These are phyloP conservation scores for Boletus barrowsii DNA, from an alignment of 768 basidiomycete genomes.

Conservation along the genomic window DNA sequence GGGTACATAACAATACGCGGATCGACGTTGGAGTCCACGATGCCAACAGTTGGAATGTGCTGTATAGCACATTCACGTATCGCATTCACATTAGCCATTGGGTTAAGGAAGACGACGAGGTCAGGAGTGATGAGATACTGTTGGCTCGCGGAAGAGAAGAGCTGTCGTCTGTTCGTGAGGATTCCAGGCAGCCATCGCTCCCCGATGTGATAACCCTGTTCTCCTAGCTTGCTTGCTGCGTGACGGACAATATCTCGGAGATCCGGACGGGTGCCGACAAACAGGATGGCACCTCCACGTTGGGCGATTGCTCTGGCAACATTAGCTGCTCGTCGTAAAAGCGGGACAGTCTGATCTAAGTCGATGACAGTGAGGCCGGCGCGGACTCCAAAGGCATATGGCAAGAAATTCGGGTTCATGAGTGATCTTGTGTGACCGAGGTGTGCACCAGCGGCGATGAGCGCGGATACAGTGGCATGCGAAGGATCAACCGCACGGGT, in stretches of 20 bases:
- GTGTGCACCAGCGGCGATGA: constrained; percentile 91
- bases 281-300: constrained; percentile 80
- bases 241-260: constrained; percentile 70
- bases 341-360: constrained; percentile 88
- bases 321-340: constrained; percentile 86
- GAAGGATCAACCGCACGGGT: constrained; percentile 57
- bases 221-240: constrained; percentile 75
- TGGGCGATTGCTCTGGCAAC: constrained; percentile 80
- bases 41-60: constrained; percentile 90
- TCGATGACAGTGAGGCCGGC: constrained; percentile 91
- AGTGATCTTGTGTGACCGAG: constrained; percentile 83
- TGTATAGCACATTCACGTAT: constrained; percentile 88
- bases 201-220: constrained; percentile 80
- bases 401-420: constrained; percentile 86
- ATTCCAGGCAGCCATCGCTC: constrained; percentile 95
- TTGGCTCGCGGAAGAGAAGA: constrained; percentile 62
- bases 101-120: constrained; percentile 89
- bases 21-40: constrained; percentile 94
- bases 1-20: constrained; percentile 97
- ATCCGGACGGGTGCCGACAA: constrained; percentile 86
- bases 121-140: constrained; percentile 70
- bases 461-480: constrained; percentile 78
- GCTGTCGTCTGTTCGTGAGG: constrained; percentile 78
- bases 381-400: constrained; percentile 91
- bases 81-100: constrained; percentile 76